Percentiles rank a stretch among this genome's conserved stretches.
These are phyloP conservation scores for Chaetothyriales sp. DNA, from an alignment of 2,329 filamentous ascomycete genomes.

Conservation along the genomic window DNA sequence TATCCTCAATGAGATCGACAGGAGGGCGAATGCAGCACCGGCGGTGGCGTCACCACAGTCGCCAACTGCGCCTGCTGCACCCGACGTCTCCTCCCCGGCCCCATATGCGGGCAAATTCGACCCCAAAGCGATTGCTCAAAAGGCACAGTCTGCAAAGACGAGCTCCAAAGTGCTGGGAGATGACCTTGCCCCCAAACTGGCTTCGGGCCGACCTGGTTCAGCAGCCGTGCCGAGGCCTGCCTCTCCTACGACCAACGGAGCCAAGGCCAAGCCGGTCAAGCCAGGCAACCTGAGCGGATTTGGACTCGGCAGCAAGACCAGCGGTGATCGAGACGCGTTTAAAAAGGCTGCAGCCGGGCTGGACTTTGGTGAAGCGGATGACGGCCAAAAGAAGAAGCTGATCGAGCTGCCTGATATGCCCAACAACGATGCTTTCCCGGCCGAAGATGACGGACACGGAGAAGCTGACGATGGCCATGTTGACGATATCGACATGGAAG, in stretches of 20 bases:
- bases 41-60: slow-evolving; percentile 37
- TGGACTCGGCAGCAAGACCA: slow-evolving; percentile 56
- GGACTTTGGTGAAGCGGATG: slow-evolving; percentile 68
- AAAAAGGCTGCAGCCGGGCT: slow-evolving; percentile 48
- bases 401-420: slow-evolving; percentile 73
- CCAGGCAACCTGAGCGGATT: slow-evolving; percentile 68
- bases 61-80: slow-evolving; percentile 31
- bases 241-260: slow-evolving; percentile 26
- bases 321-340: slow-evolving; percentile 50
- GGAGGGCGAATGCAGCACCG: slow-evolving; percentile 46
- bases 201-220: slow-evolving; percentile 27
- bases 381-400: slow-evolving; percentile 71
- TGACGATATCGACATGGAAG: slow-evolving; percentile 58
- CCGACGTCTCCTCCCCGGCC: slow-evolving; percentile 37
- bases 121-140: slow-evolving; percentile 73
- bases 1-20: slow-evolving; percentile 58
- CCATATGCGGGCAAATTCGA: slow-evolving; percentile 69
- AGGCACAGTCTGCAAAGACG: slow-evolving; percentile 46
- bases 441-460: slow-evolving; percentile 38
- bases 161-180: slow-evolving; percentile 34
- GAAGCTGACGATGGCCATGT: slow-evolving; percentile 51
- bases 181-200: slow-evolving; percentile 37
- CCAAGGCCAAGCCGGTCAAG: slow-evolving; percentile 34
- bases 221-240: slow-evolving; percentile 27
- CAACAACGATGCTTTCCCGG: slow-evolving; percentile 40